Conservation (phyloP, 129 eudicot species). For the Artemisia argyi region DNA sequence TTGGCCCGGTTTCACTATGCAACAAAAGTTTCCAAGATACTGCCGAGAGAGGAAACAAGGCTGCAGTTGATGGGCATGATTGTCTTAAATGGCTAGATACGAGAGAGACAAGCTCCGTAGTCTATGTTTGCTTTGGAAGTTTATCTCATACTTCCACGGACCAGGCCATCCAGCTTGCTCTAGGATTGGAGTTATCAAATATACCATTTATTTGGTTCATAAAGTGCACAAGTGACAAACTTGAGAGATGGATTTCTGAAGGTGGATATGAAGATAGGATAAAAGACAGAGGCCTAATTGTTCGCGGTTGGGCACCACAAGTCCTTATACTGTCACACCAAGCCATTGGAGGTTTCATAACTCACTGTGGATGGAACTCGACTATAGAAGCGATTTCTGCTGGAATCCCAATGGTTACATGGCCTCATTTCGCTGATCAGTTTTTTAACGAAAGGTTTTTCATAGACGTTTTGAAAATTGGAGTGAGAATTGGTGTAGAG, state of each 20-base stretch:
- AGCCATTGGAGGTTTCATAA: conserved; percentile 52
- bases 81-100: conserved; percentile 41
- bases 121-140: conserved; percentile 56
- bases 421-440: conserved; percentile 51
- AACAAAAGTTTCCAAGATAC: conserved; percentile 36
- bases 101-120: conserved; percentile 20
- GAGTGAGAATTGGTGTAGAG: conserved; percentile 37
- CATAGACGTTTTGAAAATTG: conserved; percentile 33
- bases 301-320: conserved; percentile 63
- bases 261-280: conserved; percentile 39
- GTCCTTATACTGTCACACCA: conserved; percentile 41
- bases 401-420: conserved; percentile 54
- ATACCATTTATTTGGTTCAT: conserved; percentile 42
- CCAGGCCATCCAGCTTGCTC: conserved; percentile 43
- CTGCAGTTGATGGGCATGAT: conserved; percentile 21
- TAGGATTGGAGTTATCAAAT: conserved; percentile 43
- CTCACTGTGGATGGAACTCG: conserved; percentile 77
- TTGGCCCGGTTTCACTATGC: conserved; percentile 62
- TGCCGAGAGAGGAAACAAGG: conserved; percentile 46
- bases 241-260: conserved; percentile 36
- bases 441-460: conserved; percentile 48
- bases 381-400: conserved; percentile 43
- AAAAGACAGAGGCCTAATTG: conserved; percentile 34
- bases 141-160: conserved; percentile 11
- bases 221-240: conserved; percentile 9